A percentile compares a stretch with the other conserved stretches of the same genome.
These are phyloP conservation scores for Fusarium solani-melongenae DNA, from an alignment of 2,329 filamentous ascomycete genomes.

Conservation along the genomic window DNA sequence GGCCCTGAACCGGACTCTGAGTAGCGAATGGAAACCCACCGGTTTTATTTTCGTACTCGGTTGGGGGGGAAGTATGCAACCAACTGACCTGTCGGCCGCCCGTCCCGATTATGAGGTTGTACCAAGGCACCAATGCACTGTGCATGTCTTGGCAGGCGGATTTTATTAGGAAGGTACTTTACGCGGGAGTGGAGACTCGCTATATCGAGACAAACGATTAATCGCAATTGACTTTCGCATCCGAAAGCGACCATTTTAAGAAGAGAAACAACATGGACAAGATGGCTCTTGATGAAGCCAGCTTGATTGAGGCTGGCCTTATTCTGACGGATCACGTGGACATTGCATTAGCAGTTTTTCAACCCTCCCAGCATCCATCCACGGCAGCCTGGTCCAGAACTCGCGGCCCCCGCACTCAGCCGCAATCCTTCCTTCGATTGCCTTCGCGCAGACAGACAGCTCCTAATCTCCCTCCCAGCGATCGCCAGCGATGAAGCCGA, in stretches of 20 bases:
- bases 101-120: not conserved
- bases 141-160: not conserved
- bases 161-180: not conserved
- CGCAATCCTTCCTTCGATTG: not conserved
- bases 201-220: not conserved
- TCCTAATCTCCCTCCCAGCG: not conserved
- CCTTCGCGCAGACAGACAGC: not conserved
- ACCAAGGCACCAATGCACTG: not conserved
- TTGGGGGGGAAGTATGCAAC: not conserved
- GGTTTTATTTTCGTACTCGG: not conserved
- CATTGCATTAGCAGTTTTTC: not conserved
- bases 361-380: not conserved
- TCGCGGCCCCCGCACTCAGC: not conserved
- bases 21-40: not conserved
- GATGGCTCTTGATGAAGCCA: not conserved
- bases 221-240: not conserved
- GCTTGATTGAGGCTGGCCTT: not conserved
- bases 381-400: not conserved
- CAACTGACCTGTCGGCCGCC: not conserved
- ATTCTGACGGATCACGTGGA: not conserved
- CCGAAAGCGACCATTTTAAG: not conserved
- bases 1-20: not conserved
- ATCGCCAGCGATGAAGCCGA: not conserved
- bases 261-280: not conserved
- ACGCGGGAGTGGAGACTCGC: not conserved